Evolutionary conservation across 1,139 yeast species (phyloP), one percentile per base, ranked within the genome.

Genomic region (Kluyveromyces sp.): DNA sequence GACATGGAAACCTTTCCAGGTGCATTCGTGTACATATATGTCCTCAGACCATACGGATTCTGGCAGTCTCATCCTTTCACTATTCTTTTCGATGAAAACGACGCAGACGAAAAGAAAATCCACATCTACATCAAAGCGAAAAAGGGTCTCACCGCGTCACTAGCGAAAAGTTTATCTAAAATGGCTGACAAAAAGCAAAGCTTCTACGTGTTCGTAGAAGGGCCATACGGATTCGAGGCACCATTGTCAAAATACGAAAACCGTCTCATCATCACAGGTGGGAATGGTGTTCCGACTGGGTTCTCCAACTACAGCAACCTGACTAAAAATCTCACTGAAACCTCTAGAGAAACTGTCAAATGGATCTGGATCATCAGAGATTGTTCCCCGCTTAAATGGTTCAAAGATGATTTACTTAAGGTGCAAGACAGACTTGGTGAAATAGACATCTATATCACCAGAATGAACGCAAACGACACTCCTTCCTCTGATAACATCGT

Each of bases 21-120:
- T 21, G 79, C 81, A 25, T 81, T 76, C 57, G 79, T 76, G 1
- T 81, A 72, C 55, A 63, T 81, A 41, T 78, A 79, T 57, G 71
- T 79, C 44, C 60, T 74, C 43, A 61, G 68, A 32, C 72, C 78
- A 40, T 35, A 39, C 25, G 73, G 75, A 44, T 80, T 80, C 51
- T 83, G 77, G 77, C 85, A 81, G 58, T 74, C 81, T 0, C 87
- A 81, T 58, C 87, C 87, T 0, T 81, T 81, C 55, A 77, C 84
- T 0, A 71, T 77, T 15, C 68, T 76, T 25, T 64, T 64, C 48
- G 55, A 61, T 48, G 49, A 58, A 36, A 57, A 65, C 48, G 55
- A 67, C 51, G 28, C 27, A 4, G 63, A 71, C 58, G 56, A 68
- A 50, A 61, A 71, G 58, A 15, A 25, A 25, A 30, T 45, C n/a